Percentiles rank a stretch among this genome's conserved stretches.
These are phyloP conservation scores for Allomyces macrogynus DNA, from an alignment of 192 early-diverging fungal genomes.

Conservation along the genomic window DNA sequence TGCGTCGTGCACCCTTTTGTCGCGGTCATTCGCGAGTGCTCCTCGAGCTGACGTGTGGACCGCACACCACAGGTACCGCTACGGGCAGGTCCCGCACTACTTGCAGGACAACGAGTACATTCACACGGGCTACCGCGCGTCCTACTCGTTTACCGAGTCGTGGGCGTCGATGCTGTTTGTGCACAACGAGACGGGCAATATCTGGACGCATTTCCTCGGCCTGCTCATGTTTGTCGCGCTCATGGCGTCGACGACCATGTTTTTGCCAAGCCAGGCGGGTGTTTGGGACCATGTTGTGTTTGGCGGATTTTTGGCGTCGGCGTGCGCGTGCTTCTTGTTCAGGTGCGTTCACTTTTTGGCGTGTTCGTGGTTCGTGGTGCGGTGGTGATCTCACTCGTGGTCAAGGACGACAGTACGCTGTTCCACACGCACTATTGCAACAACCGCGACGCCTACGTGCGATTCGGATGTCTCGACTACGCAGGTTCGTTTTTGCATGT, in stretches of 20 bases:
- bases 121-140: conserved; percentile 29
- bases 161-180: conserved; percentile 36
- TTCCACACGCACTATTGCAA: conserved; percentile 23
- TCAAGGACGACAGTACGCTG: background rate
- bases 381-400: no score
- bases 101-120: conserved; percentile 16
- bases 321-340: conserved; percentile 4
- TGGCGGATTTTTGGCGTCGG: conserved; percentile 32
- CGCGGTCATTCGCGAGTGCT: no score
- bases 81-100: background rate
- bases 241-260: conserved; percentile 23
- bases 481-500: background rate
- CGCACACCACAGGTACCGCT: background rate
- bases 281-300: conserved; percentile 26
- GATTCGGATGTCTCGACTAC: background rate
- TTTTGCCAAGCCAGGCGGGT: conserved; percentile 2
- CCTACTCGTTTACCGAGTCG: conserved; percentile 23
- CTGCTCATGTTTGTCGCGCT: conserved; percentile 34
- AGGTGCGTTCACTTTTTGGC: background rate
- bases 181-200: conserved; percentile 51
- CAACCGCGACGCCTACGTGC: conserved; percentile 25
- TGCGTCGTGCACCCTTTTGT: no score
- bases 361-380: no score
- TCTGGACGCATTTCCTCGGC: conserved; percentile 41
- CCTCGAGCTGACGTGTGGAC: no score